Base-by-base conservation (phyloP, 2,329 filamentous ascomycete species). In the Colletotrichum theobromicola region DNA sequence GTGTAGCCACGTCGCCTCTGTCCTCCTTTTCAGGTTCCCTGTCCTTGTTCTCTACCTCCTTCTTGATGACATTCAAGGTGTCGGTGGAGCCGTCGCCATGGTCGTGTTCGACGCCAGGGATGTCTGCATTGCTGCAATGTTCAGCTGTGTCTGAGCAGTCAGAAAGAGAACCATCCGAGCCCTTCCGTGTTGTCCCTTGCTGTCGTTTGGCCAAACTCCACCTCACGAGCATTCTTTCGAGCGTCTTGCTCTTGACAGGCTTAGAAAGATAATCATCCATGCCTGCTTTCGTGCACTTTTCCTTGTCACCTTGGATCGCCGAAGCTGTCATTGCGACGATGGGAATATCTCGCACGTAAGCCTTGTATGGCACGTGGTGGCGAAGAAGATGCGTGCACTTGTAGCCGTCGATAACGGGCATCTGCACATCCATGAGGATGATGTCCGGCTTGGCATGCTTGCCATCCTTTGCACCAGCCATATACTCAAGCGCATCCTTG, bases 261-360 rank as follows among this genome's bases (percentile, higher is more conserved):
- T 94, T 94, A n/a, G 91, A 87, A 12, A 94, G 85, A 78, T 94
- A 93, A 79, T 94, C 93, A 77, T 95, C 93, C 94, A 95, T 95
- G 35, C 94, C 94, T 10, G 93, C 92, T 75, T 88, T 89, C 74
- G 90, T 89, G 80, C 93, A 95, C 80, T 94, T 95, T 80, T 95
- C 93, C 63, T 89, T 87, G 79, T 95, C 94, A 6, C 94, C 94
- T 80, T 94, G 93, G 53, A 95, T 95, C 1, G 94, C 94, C 5
- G 92, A 94, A 6, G 93, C 94, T 1, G 94, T 95, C 93, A 95
- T 94, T n/a, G 94, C 94, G 46, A 95, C 92, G 65, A 95, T 94
- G 0, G 93, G 93, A 7, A 94, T 92, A 57, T 92, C 87, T 69
- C 88, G 86, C 5, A 91, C 86, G 67, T 90, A 88, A 3, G 85